These are phyloP conservation scores for Salvia splendens DNA, from an alignment of 257 asterid species.

Conservation along the genomic window DNA sequence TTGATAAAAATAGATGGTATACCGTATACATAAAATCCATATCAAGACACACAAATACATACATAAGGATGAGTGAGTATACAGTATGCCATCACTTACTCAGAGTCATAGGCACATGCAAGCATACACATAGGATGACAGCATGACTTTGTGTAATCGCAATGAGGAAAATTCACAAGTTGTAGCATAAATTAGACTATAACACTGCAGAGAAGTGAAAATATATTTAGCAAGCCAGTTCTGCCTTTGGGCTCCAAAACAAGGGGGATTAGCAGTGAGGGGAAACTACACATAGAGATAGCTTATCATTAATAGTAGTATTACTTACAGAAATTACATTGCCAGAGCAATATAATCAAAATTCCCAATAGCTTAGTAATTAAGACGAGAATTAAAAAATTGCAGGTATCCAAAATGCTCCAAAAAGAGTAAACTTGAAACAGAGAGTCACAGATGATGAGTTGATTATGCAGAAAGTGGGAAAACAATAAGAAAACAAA, in stretches of 20 bases:
- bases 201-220: neutral
- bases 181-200: neutral
- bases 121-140: neutral
- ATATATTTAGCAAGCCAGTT: neutral
- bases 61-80: neutral
- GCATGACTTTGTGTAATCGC: neutral
- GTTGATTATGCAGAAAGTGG: neutral
- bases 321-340: neutral
- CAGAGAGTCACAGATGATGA: neutral
- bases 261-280: neutral
- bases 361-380: neutral
- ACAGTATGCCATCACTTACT: neutral
- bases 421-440: neutral
- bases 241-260: neutral
- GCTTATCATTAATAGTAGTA: neutral
- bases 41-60: neutral
- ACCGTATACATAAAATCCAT: neutral
- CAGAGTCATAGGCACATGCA: neutral
- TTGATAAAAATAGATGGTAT: neutral
- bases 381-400: conserved; percentile 5
- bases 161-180: neutral
- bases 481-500: conserved; percentile 15
- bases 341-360: neutral
- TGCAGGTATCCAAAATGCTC: neutral
- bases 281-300: neutral